Base-by-base conservation (phyloP, 2,329 filamentous ascomycete genomes). In the Pyrenochaeta sp. region DNA sequence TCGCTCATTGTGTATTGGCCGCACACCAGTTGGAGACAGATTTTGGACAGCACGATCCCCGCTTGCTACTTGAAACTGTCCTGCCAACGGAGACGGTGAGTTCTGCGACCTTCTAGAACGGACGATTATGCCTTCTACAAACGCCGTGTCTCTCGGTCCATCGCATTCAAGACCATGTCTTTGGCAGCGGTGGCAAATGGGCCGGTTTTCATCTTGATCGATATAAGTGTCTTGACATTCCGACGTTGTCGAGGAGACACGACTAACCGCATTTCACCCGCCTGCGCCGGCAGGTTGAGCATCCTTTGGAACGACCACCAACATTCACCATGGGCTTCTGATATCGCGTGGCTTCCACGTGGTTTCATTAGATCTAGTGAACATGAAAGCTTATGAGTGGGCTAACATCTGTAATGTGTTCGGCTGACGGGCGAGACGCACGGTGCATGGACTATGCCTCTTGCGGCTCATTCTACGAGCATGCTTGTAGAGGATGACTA, bases 231-330 rank as follows among this genome's bases (percentile, higher is more conserved):
- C n/a, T n/a, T n/a, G 18, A 15, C 2, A 18, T 32, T 45, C 22
- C 32, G 17, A 27, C 17, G 7, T 6, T 20, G 9, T 15, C 19
- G 9, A 7, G 9, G 5, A 19, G n/a, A 28, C 14, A 27, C 35
- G 39, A 42, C 62, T 53, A 52, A 67, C 63, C 65, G 35, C 65
- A 68, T 53, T 67, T 67, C 14, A 68, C 40, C 15, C 55, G 63
- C 31, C 63, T 46, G 41, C 47, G 43, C 18, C 63, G 65, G 41
- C 65, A 68, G n/a, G 48, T 58, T 14, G 58, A 60, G 36, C 65
- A 68, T 29, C 62, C 65, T 49, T 60, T 66, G 2, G 65, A 68
- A 29, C 63, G 52, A 20, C 65, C 65, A 3, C 60, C 61, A 18
- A 66, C 44, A 46, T 67, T 67, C 18, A 66, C 65, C 65, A 68